Base-by-base conservation (phyloP, 148 eudicot species). In the Fagopyrum esculentum region DNA sequence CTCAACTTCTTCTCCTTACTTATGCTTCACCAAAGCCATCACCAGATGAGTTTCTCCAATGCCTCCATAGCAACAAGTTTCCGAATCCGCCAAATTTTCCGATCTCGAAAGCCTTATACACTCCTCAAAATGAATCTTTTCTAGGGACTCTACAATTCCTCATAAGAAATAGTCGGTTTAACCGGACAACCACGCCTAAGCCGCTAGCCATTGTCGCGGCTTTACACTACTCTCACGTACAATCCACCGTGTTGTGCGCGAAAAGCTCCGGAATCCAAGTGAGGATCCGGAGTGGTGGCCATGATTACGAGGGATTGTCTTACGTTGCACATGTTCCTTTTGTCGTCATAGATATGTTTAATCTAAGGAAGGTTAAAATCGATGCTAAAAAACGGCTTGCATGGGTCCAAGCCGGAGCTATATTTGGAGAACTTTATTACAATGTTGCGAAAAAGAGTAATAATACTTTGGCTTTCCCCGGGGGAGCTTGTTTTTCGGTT, bases 271-370 rank as follows among this genome's bases (percentile, higher is more conserved):
- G 78, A 6, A 19, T 82, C 9, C 69, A 80, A 19, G 22, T 82
- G 8, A 69, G 85, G 48, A 71, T 82, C 15, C 57, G 82, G 50
- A 82, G 85, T 26, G 85, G 85, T 1, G 85, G 85, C 0, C 85
- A 82, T 45, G 85, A 82, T 57, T 82, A 73, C 12, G 85, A 82
- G 73, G 85, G 85, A 6, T 45, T 82, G 44, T 82, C 85, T 0
- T 82, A 82, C 47, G 74, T 82, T 2, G 52, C 85, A 5, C 70
- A 45, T 46, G 78, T 15, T 5, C 80, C 82, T 1, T 82, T 82
- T 64, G 74, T 79, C 6, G 71, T 77, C 59, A 79, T 77, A 1
- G 82, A 80, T 76, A 77, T 80, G 85, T 80, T 80, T 66, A 80
- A 77, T 51, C 81, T 80, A 52, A 69, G 83, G n/a, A 63, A 78